Percentiles rank a stretch among this genome's conserved stretches.
phyloP scores from a whole-genome alignment of 768 basidiomycete species.

The Dioszegia crocea region DNA sequence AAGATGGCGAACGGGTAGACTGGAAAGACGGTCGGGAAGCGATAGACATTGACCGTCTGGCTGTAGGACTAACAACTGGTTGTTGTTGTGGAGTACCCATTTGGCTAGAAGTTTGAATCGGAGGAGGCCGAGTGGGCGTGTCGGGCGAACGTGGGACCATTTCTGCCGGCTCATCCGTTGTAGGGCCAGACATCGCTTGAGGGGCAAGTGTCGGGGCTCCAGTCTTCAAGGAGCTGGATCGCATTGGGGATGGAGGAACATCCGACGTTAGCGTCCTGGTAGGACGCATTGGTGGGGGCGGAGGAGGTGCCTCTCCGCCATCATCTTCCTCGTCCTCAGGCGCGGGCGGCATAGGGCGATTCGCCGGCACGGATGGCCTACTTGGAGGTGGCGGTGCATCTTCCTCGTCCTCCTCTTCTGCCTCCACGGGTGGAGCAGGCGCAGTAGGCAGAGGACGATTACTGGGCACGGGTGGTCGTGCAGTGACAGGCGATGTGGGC shows the following conservation, averaged over 20 bases:
- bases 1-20: constrained; percentile 2
- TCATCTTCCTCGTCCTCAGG: constrained; percentile 14
- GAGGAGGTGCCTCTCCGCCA: constrained; percentile 20
- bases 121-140: background rate
- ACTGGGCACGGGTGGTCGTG: constrained; percentile 45
- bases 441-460: constrained; percentile 6
- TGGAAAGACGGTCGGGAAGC: constrained; percentile 6
- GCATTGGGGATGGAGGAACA: constrained; percentile 10
- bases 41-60: constrained; percentile 4
- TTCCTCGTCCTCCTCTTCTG: constrained; percentile 49
- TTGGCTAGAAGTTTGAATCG: background rate
- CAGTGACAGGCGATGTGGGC: constrained; percentile 56
- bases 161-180: background rate
- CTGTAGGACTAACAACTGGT: background rate
- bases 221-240: constrained; percentile 13
- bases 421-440: constrained; percentile 61
- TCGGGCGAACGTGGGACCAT: background rate
- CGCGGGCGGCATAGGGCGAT: constrained; percentile 8
- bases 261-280: constrained; percentile 6
- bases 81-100: constrained; percentile 2
- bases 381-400: constrained; percentile 11
- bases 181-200: background rate
- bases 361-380: constrained; percentile 1
- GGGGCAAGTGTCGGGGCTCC: background rate
- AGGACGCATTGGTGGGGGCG: constrained; percentile 30